phyloP scores from a whole-genome alignment of 306 rosid genomes.

The Senna tora region DNA sequence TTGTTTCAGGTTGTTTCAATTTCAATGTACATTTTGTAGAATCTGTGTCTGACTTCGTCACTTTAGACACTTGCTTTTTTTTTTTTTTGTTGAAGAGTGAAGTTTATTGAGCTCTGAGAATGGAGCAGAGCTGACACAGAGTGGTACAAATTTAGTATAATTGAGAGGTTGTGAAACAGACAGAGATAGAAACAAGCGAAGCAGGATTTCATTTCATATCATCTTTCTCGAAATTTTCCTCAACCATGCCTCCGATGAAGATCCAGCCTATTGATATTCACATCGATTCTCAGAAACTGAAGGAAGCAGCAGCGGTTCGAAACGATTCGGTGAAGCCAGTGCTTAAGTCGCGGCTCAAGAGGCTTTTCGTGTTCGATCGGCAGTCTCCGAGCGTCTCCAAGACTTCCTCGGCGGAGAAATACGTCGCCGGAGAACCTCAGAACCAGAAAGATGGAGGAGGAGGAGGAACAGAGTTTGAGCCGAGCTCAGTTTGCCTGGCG shows the following conservation, averaged over 20 bases:
- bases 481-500: constrained; percentile 80
- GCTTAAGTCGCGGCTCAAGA: constrained; percentile 76
- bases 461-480: constrained; percentile 62
- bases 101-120: constrained; percentile 38
- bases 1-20: constrained; percentile 4
- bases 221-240: neutral
- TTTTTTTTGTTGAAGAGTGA: neutral
- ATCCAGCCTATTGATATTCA: constrained; percentile 77
- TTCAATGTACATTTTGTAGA: constrained; percentile 17
- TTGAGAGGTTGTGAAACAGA: neutral
- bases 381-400: constrained; percentile 72
- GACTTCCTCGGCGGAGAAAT: constrained; percentile 63
- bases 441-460: constrained; percentile 51
- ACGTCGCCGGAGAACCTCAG: constrained; percentile 44
- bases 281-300: constrained; percentile 51
- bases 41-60: constrained; percentile 26
- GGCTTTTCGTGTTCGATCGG: constrained; percentile 79
- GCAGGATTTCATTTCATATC: constrained; percentile 1
- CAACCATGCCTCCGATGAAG: constrained; percentile 86
- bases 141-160: constrained; percentile 10
- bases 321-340: constrained; percentile 72
- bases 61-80: neutral
- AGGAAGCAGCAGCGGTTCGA: constrained; percentile 53
- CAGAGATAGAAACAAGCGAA: neutral
- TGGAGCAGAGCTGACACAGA: constrained; percentile 41